Evolutionary conservation across 2,329 filamentous ascomycete species (phyloP).

Genomic region (Fusarium subtropicale): DNA sequence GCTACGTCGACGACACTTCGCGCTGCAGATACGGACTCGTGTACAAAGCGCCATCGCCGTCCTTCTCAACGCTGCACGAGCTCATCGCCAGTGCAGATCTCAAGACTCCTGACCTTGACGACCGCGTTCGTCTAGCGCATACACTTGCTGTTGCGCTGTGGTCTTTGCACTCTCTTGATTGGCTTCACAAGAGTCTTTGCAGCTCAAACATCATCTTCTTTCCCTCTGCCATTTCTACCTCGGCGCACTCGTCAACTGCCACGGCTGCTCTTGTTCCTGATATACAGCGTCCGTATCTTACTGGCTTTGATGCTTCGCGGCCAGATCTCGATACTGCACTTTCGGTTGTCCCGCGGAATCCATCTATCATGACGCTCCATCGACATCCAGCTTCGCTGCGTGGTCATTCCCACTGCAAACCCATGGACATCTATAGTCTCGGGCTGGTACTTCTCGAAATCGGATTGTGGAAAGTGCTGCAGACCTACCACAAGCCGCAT

Average conservation of each 20-base stretch:
- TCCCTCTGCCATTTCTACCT: constrained; percentile 54
- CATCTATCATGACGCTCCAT: constrained; percentile 59
- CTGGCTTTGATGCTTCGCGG: constrained; percentile 66
- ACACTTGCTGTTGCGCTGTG: constrained; percentile 59
- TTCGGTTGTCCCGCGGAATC: constrained; percentile 59
- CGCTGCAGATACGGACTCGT: constrained; percentile 58
- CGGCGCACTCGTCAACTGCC: constrained; percentile 49
- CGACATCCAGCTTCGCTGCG: constrained; percentile 59
- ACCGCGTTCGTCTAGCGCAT: constrained; percentile 56
- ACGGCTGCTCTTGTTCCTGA: constrained; percentile 54
- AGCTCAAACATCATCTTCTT: constrained; percentile 67
- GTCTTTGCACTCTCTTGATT: constrained; percentile 65
- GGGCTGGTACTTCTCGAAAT: constrained; percentile 64
- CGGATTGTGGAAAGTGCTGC: constrained; percentile 60
- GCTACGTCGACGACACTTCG: constrained; percentile 58
- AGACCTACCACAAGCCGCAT: constrained; percentile 56
- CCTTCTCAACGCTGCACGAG: constrained; percentile 55
- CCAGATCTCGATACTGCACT: constrained; percentile 63
- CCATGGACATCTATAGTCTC: constrained; percentile 65
- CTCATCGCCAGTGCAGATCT: constrained; percentile 55
- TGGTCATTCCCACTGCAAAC: constrained; percentile 59
- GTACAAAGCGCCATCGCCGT: constrained; percentile 53
- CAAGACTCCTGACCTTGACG: constrained; percentile 59
- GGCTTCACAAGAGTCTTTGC: constrained; percentile 68
- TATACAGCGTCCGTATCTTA: constrained; percentile 59